These are phyloP conservation scores for Coemansia sp. DNA, from an alignment of 192 early-diverging fungal species.

Conservation along the genomic window DNA sequence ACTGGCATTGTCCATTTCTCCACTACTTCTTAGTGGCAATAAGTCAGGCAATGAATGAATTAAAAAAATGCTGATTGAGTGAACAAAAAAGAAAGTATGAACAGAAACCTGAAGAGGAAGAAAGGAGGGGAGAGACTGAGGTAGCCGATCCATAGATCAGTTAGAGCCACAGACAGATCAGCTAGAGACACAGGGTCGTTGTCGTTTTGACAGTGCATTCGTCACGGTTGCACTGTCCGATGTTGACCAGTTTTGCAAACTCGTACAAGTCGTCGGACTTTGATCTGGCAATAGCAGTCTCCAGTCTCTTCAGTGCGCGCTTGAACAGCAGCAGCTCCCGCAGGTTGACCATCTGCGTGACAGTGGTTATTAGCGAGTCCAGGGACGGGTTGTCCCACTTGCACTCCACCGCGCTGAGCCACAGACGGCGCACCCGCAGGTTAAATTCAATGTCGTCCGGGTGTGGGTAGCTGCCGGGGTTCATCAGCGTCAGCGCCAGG, in stretches of 20 bases:
- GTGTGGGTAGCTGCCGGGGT: neutral
- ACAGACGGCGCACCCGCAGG: slow-evolving; percentile 17
- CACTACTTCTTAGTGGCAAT: neutral
- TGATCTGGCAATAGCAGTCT: neutral
- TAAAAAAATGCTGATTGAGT: neutral
- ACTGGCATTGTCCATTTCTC: slow-evolving; percentile 1
- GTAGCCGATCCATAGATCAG: neutral
- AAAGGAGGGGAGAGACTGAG: neutral
- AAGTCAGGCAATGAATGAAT: neutral
- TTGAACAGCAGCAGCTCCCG: slow-evolving; percentile 21
- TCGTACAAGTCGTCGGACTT: slow-evolving; percentile 14
- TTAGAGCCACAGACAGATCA: neutral
- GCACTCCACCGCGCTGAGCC: slow-evolving; percentile 9
- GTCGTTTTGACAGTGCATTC: neutral
- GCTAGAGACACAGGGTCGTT: neutral
- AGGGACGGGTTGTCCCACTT: slow-evolving; percentile 11
- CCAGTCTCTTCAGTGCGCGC: slow-evolving; percentile 12
- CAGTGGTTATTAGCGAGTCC: slow-evolving; percentile 8
- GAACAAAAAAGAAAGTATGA: neutral
- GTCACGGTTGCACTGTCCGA: slow-evolving; percentile 21
- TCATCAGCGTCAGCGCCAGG: slow-evolving; percentile 10
- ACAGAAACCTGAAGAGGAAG: neutral
- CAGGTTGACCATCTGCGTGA: slow-evolving; percentile 23
- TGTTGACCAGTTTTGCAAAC: slow-evolving; percentile 7
- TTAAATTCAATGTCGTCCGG: slow-evolving; percentile 17